These are phyloP conservation scores for Ophiostoma sp. DNA, from an alignment of 2,329 filamentous ascomycete genomes.

Conservation along the genomic window DNA sequence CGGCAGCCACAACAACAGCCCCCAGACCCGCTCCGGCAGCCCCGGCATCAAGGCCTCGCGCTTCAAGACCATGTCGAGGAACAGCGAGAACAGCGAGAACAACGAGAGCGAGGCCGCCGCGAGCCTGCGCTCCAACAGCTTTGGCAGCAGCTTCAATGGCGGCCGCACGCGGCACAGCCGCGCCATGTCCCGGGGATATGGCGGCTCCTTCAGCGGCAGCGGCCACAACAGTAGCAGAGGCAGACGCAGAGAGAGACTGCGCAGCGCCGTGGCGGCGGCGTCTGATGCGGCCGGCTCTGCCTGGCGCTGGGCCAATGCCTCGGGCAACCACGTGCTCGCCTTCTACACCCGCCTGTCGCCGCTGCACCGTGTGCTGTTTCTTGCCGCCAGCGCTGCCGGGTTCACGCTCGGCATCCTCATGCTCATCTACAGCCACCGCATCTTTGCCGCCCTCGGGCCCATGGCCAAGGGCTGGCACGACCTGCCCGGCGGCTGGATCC, in stretches of 20 bases:
- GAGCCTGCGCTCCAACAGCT: conserved; percentile 6
- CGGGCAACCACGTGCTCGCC: conserved; percentile 14
- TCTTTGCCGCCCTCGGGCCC: conserved; percentile 72
- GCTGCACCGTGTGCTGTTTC: conserved; percentile 57
- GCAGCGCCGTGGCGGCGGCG: not conserved
- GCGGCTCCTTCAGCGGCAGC: not conserved
- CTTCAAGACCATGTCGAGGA: not conserved
- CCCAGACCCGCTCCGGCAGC: conserved; percentile 18
- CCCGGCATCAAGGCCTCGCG: conserved; percentile 8
- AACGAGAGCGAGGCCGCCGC: not conserved
- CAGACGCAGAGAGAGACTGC: not conserved
- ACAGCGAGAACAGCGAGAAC: not conserved
- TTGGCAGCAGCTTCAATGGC: not conserved
- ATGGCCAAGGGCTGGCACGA: conserved; percentile 71
- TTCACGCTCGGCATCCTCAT: conserved; percentile 59
- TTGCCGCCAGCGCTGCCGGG: conserved; percentile 46
- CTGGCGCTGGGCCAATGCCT: conserved; percentile 11
- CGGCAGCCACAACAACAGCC: conserved; percentile 11
- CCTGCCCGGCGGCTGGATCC: conserved; percentile 63
- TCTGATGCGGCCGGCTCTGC: not conserved
- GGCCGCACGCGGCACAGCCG: conserved; percentile 6
- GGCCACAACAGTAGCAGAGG: not conserved
- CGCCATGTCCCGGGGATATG: not conserved
- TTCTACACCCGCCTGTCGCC: conserved; percentile 51
- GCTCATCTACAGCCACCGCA: conserved; percentile 69